These are phyloP conservation scores for Kwoniella heveanensis DNA, from an alignment of 768 basidiomycete genomes.

Conservation along the genomic window DNA sequence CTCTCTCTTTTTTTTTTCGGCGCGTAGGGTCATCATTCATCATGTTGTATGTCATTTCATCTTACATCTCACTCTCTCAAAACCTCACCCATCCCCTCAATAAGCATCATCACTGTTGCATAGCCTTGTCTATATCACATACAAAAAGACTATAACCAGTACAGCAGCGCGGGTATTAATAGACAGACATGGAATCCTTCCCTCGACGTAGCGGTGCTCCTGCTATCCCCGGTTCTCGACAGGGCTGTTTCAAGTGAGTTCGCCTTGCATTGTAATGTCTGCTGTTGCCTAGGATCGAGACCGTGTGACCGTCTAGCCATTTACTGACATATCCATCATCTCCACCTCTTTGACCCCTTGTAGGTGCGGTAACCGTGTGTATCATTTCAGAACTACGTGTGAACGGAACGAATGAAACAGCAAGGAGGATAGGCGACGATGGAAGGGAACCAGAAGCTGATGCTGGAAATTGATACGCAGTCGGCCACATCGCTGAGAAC, in stretches of 20 bases:
- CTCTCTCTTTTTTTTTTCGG: neutral
- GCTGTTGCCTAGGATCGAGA: neutral
- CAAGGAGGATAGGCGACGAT: neutral
- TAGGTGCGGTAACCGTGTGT: slow-evolving; percentile 83
- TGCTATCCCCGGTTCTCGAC: slow-evolving; percentile 46
- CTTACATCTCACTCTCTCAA: neutral
- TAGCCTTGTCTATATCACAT: neutral
- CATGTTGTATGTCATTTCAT: slow-evolving; percentile 43
- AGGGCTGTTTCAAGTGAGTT: slow-evolving; percentile 52
- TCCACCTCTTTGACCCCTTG: neutral
- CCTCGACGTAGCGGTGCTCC: slow-evolving; percentile 29
- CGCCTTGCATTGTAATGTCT: neutral
- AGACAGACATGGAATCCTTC: neutral
- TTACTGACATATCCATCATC: too few relatives aligned
- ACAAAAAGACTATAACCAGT: neutral
- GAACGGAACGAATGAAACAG: slow-evolving; percentile 43
- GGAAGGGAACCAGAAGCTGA: neutral
- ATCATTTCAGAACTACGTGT: slow-evolving; percentile 9
- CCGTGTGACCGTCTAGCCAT: too few relatives aligned
- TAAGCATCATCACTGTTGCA: neutral
- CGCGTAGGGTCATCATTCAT: slow-evolving; percentile 26
- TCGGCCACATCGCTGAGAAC: slow-evolving; percentile 90
- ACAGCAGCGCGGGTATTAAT: neutral
- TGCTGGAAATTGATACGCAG: slow-evolving; percentile 57
- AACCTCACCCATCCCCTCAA: neutral